Conservation (phyloP, 768 basidiomycete species). For the Agaricus blazei region DNA sequence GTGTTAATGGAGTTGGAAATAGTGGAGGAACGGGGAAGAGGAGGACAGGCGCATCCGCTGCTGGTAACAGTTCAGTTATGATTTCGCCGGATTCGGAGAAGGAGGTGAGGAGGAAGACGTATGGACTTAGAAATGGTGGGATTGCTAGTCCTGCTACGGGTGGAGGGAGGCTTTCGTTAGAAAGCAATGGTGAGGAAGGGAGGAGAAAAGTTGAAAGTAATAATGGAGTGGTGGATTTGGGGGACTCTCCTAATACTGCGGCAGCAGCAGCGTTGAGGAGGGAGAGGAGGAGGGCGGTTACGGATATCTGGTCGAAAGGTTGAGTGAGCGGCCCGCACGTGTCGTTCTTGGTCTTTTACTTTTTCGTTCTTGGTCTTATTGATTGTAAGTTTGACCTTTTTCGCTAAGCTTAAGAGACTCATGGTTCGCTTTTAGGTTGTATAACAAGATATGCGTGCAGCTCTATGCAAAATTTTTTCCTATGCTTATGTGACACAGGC, state of each 20-base stretch:
- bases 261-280: constrained; percentile 18
- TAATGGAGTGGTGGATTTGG: constrained; percentile 24
- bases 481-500: background rate
- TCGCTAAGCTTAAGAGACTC: background rate
- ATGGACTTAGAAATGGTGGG: constrained; percentile 32
- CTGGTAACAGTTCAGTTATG: background rate
- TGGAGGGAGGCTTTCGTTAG: background rate
- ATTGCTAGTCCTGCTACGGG: constrained; percentile 34
- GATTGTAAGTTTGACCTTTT: constrained; percentile 2
- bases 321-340: background rate
- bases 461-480: background rate
- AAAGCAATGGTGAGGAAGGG: constrained; percentile 10
- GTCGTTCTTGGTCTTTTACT: constrained; percentile 1
- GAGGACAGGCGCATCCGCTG: background rate
- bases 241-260: constrained; percentile 27
- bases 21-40: background rate
- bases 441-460: background rate
- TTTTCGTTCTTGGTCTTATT: constrained; percentile 2
- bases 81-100: constrained; percentile 32
- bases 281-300: constrained; percentile 39
- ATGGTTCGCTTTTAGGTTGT: background rate
- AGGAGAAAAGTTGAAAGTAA: constrained; percentile 11
- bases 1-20: background rate
- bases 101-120: constrained; percentile 36
- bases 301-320: constrained; percentile 37